Percentiles rank a stretch among this genome's conserved stretches.
Conservation (phyloP, 1,284 basidiomycete genomes). For the Gomphus bonarii region DNA sequence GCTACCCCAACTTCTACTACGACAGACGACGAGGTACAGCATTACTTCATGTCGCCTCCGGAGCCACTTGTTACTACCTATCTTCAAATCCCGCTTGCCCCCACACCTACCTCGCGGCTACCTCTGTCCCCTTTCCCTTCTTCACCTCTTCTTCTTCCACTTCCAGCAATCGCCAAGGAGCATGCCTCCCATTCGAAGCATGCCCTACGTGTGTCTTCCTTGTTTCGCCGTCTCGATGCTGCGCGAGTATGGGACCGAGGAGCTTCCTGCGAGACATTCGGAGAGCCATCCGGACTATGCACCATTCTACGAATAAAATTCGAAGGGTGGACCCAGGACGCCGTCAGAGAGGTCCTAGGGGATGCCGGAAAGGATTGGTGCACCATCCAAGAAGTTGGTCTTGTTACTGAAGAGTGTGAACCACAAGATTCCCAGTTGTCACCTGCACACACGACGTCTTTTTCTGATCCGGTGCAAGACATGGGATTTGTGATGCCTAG, state of each 20-base stretch:
- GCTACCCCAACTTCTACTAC: constrained; percentile 8
- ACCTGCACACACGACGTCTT: not conserved
- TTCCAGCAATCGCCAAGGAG: constrained; percentile 39
- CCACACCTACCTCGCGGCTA: constrained; percentile 52
- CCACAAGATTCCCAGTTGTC: constrained; percentile 12
- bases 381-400: constrained; percentile 44
- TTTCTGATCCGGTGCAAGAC: constrained; percentile 7
- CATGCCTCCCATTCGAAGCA: constrained; percentile 46
- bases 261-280: constrained; percentile 43
- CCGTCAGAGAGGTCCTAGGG: constrained; percentile 55
- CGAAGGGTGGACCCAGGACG: constrained; percentile 51
- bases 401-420: constrained; percentile 18
- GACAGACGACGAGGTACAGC: constrained; percentile 35
- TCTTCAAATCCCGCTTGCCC: constrained; percentile 63
- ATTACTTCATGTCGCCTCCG: constrained; percentile 43
- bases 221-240: constrained; percentile 57
- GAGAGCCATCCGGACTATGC: constrained; percentile 34
- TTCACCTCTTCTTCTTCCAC: constrained; percentile 43
- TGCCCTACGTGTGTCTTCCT: constrained; percentile 48
- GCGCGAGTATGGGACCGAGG: constrained; percentile 54
- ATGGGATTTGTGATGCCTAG: constrained; percentile 56
- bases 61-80: constrained; percentile 42
- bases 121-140: constrained; percentile 36
- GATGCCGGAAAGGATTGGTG: constrained; percentile 62
- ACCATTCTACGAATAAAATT: constrained; percentile 59